Evolutionary conservation across 2,329 filamentous ascomycete species (phyloP).

Genomic region (Pseudocercospora macadamiae): DNA sequence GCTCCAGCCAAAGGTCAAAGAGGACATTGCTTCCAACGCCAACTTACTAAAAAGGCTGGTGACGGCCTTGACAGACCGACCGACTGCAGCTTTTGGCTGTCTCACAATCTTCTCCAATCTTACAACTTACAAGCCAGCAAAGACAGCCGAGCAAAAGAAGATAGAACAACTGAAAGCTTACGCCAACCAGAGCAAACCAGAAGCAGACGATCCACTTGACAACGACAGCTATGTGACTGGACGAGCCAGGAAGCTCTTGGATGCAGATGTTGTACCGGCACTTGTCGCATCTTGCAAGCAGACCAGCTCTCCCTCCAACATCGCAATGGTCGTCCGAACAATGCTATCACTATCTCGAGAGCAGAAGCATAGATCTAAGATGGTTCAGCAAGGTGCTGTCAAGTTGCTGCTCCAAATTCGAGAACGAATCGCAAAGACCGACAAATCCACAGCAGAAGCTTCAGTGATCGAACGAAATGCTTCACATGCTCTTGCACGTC

Average conservation of each 20-base stretch:
- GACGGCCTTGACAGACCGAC: slow-evolving; percentile 58
- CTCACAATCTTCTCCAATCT: slow-evolving; percentile 86
- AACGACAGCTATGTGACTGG: slow-evolving; percentile 74
- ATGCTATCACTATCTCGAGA: slow-evolving; percentile 76
- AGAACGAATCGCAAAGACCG: slow-evolving; percentile 60
- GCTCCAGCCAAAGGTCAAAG: slow-evolving; percentile 81
- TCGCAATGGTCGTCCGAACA: slow-evolving; percentile 74
- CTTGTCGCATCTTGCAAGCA: slow-evolving; percentile 61
- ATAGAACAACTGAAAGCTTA: slow-evolving; percentile 93
- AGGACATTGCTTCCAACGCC: slow-evolving; percentile 71
- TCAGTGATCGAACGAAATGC: slow-evolving; percentile 36
- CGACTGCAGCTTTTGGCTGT: slow-evolving; percentile 69
- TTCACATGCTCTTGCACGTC: slow-evolving; percentile 51
- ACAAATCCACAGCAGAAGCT: slow-evolving; percentile 37
- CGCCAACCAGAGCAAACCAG: slow-evolving; percentile 75
- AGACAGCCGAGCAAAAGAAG: slow-evolving; percentile 89
- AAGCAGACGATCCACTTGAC: slow-evolving; percentile 67
- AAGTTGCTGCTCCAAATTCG: slow-evolving; percentile 77
- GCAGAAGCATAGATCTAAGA: slow-evolving; percentile 71
- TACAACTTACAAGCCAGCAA: slow-evolving; percentile 73
- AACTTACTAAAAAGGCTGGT: slow-evolving; percentile 72
- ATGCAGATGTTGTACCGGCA: slow-evolving; percentile 75
- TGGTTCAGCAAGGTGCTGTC: slow-evolving; percentile 92
- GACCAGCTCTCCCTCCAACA: slow-evolving; percentile 62
- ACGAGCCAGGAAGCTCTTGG: slow-evolving; percentile 77